Conservation (phyloP, 768 basidiomycete species). For the Leccinum fibrillosum region DNA sequence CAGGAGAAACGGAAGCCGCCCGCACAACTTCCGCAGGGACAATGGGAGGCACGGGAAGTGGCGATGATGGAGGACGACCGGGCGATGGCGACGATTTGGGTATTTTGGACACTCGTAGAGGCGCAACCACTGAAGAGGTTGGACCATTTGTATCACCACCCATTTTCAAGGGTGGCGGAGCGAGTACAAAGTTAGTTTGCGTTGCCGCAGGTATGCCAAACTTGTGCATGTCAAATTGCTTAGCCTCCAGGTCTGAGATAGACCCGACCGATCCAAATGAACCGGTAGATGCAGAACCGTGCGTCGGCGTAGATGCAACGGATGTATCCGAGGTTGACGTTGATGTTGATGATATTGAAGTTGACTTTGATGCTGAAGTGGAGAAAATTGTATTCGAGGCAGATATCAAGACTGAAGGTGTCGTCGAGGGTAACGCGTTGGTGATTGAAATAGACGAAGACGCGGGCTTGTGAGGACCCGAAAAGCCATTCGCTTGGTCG, state of each 20-base stretch:
- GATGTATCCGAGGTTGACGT: constrained; percentile 12
- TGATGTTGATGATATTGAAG: constrained; percentile 18
- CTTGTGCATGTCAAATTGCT: constrained; percentile 17
- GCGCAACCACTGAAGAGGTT: constrained; percentile 18
- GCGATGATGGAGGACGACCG: constrained; percentile 14
- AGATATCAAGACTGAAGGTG: not conserved
- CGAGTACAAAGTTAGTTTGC: constrained; percentile 21
- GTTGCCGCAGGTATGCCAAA: not conserved
- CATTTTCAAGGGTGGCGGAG: constrained; percentile 22
- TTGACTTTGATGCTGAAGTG: constrained; percentile 11
- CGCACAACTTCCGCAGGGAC: constrained; percentile 1
- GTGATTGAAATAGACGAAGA: constrained; percentile 7
- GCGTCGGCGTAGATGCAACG: constrained; percentile 17
- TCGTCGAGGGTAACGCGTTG: not conserved
- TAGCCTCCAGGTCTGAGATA: constrained; percentile 20
- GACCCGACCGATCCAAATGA: constrained; percentile 21
- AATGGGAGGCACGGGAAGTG: constrained; percentile 7
- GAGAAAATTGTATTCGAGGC: constrained; percentile 5
- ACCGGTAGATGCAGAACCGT: constrained; percentile 6
- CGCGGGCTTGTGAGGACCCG: not conserved
- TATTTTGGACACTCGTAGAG: constrained; percentile 25
- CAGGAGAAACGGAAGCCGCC: constrained; percentile 13
- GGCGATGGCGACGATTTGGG: constrained; percentile 20
- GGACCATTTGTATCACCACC: constrained; percentile 3
- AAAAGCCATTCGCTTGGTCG: constrained; percentile 5